Conservation (phyloP, 2,329 filamentous ascomycete species). For the Nemania sp. region DNA sequence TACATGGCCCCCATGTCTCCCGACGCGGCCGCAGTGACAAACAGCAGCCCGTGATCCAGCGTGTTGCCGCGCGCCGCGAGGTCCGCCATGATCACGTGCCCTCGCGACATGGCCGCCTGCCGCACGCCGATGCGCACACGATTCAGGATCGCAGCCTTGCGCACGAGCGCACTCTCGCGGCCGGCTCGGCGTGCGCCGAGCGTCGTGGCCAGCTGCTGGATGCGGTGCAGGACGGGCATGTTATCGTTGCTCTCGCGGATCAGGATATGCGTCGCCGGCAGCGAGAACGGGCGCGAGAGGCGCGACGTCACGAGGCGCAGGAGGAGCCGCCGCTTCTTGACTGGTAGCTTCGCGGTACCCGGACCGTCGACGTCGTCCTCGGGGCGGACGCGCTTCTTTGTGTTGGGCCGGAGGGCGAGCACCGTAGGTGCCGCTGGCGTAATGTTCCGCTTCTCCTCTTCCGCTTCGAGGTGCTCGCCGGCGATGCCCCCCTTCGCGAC, state of each 20-base stretch:
- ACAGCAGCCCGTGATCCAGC: slow-evolving; percentile 43
- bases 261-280: slow-evolving; percentile 71
- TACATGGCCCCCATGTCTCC: not conserved
- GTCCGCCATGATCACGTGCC: slow-evolving; percentile 41
- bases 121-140: slow-evolving; percentile 55
- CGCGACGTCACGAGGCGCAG: slow-evolving; percentile 69
- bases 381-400: slow-evolving; percentile 55
- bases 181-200: slow-evolving; percentile 48
- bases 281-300: slow-evolving; percentile 70
- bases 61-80: slow-evolving; percentile 42
- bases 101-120: slow-evolving; percentile 41
- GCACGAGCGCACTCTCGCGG: slow-evolving; percentile 56
- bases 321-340: slow-evolving; percentile 71
- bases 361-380: slow-evolving; percentile 64
- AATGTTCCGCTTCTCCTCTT: not conserved
- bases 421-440: not conserved
- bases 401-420: not conserved
- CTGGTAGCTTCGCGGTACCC: slow-evolving; percentile 53
- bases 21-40: slow-evolving; percentile 36
- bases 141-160: slow-evolving; percentile 70
- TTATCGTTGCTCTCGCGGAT: slow-evolving; percentile 61
- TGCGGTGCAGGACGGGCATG: slow-evolving; percentile 43
- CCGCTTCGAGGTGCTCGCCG: not conserved
- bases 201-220: slow-evolving; percentile 50
- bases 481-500: not conserved